Evolutionary conservation across 2,329 filamentous ascomycete species (phyloP), one percentile per base, ranked within the genome.

Genomic region (Xenoacremonium recifei): DNA sequence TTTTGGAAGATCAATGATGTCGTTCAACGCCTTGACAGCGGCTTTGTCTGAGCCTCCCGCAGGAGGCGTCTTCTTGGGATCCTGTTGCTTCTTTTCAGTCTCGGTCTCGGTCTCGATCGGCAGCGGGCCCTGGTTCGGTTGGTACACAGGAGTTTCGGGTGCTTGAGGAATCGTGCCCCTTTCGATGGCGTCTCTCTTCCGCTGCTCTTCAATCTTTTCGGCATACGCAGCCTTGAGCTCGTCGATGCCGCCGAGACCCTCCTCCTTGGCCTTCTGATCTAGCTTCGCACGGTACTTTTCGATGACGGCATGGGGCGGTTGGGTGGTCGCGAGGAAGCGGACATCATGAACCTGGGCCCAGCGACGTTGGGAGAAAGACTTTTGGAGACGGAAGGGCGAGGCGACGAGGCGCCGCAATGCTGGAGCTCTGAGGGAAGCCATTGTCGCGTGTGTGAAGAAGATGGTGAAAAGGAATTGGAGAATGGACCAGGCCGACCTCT

Each of bases 281-380:
- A 99, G 84, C 72, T 96, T 96, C 43, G 85, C 79, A 55, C 80
- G 81, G 72, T 99, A 99, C 67, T 88, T 95, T 51, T 95, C 89
- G 50, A 88, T 63, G 29, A 96, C 73, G 55, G 77, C 76, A 44
- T 80, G 77, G 35, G 84, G 76, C 43, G 80, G 72, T 44, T 80
- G 80, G 48, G 90, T 87, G 13, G 89, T 93, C 47, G 86, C 86
- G 34, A 96, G 79, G 73, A 92, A 95, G 51, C 91, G 89, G 35
- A 95, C 84, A 66, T 96, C 89, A 66, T 95, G 89, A 21, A 96
- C 90, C 58, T 89, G 89, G 2, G 92, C 92, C 86, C 89, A 95
- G 63, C 91, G 82, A 42, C 85, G 81, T 66, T 96, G 92, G 53
- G 70, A 63, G 42, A 62, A 52, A 40, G 59, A 57, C 48, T 61